phyloP scores from a whole-genome alignment of 2,329 filamentous ascomycete genomes.

The Shiraia bambusicola region DNA sequence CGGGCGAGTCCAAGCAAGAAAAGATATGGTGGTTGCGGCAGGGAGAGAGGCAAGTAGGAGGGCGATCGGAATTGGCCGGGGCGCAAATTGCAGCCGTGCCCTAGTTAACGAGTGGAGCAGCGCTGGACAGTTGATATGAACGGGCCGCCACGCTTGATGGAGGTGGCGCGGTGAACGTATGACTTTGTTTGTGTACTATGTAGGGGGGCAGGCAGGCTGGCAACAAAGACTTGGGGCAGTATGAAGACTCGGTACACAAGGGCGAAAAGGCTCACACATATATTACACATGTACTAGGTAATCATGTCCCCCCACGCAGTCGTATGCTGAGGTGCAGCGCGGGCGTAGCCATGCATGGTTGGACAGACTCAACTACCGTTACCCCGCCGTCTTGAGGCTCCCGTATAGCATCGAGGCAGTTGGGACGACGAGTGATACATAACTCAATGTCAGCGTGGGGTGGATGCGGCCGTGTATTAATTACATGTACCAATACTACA shows the following conservation, averaged over 20 bases:
- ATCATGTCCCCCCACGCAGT: slow-evolving; percentile 2
- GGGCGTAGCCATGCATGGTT: slow-evolving; percentile 1
- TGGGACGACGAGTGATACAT: background rate
- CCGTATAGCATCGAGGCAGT: background rate
- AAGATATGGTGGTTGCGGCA: slow-evolving; percentile 37
- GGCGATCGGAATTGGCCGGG: slow-evolving; percentile 29
- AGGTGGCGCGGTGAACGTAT: slow-evolving; percentile 1
- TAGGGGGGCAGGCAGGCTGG: slow-evolving; percentile 2
- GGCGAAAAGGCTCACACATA: background rate
- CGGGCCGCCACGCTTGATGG: background rate
- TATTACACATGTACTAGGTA: slow-evolving; percentile 1
- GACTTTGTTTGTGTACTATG: too few relatives aligned
- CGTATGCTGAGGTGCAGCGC: background rate
- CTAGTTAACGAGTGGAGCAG: background rate
- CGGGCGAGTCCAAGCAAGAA: slow-evolving; percentile 31
- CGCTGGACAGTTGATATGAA: too few relatives aligned
- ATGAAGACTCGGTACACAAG: too few relatives aligned
- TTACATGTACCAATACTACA: too few relatives aligned
- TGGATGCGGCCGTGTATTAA: too few relatives aligned
- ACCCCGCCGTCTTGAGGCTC: background rate
- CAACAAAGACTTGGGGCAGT: too few relatives aligned
- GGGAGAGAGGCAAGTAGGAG: slow-evolving; percentile 21
- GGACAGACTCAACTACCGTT: background rate
- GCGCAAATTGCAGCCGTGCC: slow-evolving; percentile 4
- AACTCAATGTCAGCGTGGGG: background rate